A percentile compares a stretch with the other conserved stretches of the same genome.
phyloP scores from a whole-genome alignment of 768 basidiomycete genomes.

The Jaapia argillacea region DNA sequence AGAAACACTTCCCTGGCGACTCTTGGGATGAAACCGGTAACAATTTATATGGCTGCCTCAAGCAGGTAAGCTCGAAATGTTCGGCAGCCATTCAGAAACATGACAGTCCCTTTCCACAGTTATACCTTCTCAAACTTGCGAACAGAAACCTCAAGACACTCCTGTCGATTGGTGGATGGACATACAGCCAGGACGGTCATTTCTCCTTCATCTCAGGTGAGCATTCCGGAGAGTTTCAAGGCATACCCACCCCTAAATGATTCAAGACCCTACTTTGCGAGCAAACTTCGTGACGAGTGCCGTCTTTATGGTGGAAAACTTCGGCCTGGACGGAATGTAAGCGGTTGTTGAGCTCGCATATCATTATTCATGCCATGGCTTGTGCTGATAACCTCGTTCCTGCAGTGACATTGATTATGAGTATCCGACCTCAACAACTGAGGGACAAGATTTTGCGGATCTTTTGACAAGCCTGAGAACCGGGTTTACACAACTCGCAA shows the following conservation, averaged over 20 bases:
- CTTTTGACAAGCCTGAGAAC: slow-evolving; percentile 53
- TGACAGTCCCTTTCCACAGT: slow-evolving; percentile 9
- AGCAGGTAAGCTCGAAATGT: slow-evolving; percentile 39
- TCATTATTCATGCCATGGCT: no score
- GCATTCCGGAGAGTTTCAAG: no score
- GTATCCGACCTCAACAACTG: slow-evolving; percentile 47
- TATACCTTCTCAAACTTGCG: slow-evolving; percentile 48
- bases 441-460: slow-evolving; percentile 59
- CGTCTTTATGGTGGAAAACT: slow-evolving; percentile 57
- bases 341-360: no score
- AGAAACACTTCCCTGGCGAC: slow-evolving; percentile 69
- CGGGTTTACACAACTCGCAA: slow-evolving; percentile 49
- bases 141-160: slow-evolving; percentile 46
- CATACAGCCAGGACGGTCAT: slow-evolving; percentile 60
- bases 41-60: slow-evolving; percentile 75
- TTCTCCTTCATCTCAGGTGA: slow-evolving; percentile 59
- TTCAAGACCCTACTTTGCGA: slow-evolving; percentile 33
- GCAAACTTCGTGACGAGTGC: slow-evolving; percentile 51
- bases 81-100: background rate
- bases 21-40: slow-evolving; percentile 67
- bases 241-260: no score
- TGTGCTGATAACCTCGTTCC: background rate
- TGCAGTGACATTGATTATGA: slow-evolving; percentile 69
- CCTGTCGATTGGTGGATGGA: slow-evolving; percentile 53
- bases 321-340: slow-evolving; percentile 74